phyloP scores from a whole-genome alignment of 2,329 filamentous ascomycete species.

The Clonostachys solani region DNA sequence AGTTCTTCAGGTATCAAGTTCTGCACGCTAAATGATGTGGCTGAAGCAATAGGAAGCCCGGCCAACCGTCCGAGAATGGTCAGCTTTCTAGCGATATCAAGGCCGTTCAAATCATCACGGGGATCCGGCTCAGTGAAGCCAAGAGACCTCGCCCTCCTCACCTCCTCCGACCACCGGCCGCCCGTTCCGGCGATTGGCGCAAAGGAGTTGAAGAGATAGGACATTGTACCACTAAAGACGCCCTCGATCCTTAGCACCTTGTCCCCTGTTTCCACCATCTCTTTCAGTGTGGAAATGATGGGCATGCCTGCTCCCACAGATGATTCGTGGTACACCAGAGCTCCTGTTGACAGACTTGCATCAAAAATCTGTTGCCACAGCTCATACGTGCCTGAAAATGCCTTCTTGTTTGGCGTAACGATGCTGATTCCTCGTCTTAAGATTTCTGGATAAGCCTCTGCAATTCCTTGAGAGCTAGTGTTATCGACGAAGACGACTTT shows the following conservation, averaged over 20 bases:
- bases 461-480: constrained; percentile 85
- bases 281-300: constrained; percentile 87
- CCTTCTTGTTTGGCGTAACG: constrained; percentile 98
- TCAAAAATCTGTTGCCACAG: constrained; percentile 87
- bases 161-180: constrained; percentile 86
- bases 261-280: constrained; percentile 92
- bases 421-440: constrained; percentile 80
- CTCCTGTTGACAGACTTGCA: constrained; percentile 64
- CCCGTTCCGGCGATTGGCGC: constrained; percentile 71
- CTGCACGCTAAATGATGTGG: constrained; percentile 88
- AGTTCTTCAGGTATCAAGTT: constrained; percentile 87
- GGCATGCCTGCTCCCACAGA: constrained; percentile 91
- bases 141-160: constrained; percentile 85
- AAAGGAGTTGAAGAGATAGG: constrained; percentile 97
- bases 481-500: constrained; percentile 96
- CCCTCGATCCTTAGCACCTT: constrained; percentile 90
- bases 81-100: constrained; percentile 89
- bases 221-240: constrained; percentile 97
- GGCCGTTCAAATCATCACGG: constrained; percentile 79
- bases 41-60: constrained; percentile 75
- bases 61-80: constrained; percentile 91
- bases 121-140: constrained; percentile 92
- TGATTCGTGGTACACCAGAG: constrained; percentile 91
- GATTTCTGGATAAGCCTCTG: constrained; percentile 76
- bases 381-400: constrained; percentile 76